Percentiles rank a stretch among this genome's conserved stretches.
phyloP scores from a whole-genome alignment of 371 early-diverging fungal species.

The Phascolomyces articulosus region DNA sequence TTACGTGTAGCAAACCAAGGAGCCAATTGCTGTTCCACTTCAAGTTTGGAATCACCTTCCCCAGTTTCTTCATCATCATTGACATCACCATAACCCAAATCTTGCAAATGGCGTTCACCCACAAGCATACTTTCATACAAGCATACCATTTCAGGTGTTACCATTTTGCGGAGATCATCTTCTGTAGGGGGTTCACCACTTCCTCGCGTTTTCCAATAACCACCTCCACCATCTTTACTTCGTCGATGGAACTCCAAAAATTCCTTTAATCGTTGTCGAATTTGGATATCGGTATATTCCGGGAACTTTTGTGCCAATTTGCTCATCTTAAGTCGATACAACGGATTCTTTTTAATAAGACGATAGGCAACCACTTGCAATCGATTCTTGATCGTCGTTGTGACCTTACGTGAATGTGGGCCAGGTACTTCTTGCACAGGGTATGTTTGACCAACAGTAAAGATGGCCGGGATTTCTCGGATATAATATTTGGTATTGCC shows the following conservation, averaged over 20 bases:
- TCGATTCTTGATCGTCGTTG: slow-evolving; percentile 90
- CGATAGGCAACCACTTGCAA: slow-evolving; percentile 93
- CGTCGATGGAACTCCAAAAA: slow-evolving; percentile 96
- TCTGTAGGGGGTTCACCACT: slow-evolving; percentile 83
- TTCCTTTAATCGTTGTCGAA: slow-evolving; percentile 92
- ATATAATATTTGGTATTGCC: slow-evolving; percentile 81
- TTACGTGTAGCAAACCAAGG: slow-evolving; percentile 98
- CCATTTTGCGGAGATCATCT: slow-evolving; percentile 93
- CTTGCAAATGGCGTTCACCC: slow-evolving; percentile 94
- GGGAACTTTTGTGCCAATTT: slow-evolving; percentile 82
- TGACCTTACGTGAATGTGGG: slow-evolving; percentile 97
- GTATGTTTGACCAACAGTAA: slow-evolving; percentile 97
- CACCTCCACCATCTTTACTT: slow-evolving; percentile 75
- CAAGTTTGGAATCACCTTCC: slow-evolving; percentile 74
- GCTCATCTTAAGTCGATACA: slow-evolving; percentile 75
- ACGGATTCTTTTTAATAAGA: slow-evolving; percentile 79
- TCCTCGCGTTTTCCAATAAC: slow-evolving; percentile 93
- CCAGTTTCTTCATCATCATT: slow-evolving; percentile 69
- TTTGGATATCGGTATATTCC: slow-evolving; percentile 83
- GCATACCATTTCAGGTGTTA: slow-evolving; percentile 99
- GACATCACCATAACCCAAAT: slow-evolving; percentile 85
- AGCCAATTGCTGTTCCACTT: slow-evolving; percentile 93
- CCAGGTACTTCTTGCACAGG: slow-evolving; percentile 97
- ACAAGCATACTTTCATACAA: slow-evolving; percentile 97
- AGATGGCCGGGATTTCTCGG: slow-evolving; percentile 85